Evolutionary conservation across 176 grass and related monocot genomes (phyloP), one percentile per base, ranked within the genome.

Genomic region (Alloteropsis semialata): DNA sequence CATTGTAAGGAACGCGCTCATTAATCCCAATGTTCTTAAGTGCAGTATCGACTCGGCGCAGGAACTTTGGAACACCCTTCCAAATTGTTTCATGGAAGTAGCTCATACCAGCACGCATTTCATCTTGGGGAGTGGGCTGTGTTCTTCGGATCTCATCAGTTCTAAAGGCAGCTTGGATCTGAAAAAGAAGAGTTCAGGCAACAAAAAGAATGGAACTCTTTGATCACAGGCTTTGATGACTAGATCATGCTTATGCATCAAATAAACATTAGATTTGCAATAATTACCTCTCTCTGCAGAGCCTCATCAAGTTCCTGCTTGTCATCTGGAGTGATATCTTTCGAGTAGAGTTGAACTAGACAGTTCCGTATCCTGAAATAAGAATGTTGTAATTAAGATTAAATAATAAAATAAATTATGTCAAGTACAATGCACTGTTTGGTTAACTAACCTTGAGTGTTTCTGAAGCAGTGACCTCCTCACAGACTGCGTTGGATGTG

Each of bases 121-220:
- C 87, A 67, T 88, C 81, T 69, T 88, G 87, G 14, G 87, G 87
- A 74, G 81, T 88, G 38, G 87, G 87, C 71, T 81, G 81, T 8
- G 75, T 84, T 66, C 87, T 84, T 74, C 75, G 46, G 45, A 88
- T 84, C 41, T 88, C 87, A 74, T 88, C 87, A 79, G 87, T 88
- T 66, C 87, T 84, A n/a, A 84, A 84, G 43, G 87, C 87, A 66
- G 81, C 87, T 74, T 88, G 87, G 50, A 88, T 88, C 87, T 88
- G 73, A 53, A 79, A 49, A 75, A n/a, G n/a, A n/a, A n/a, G n/a
- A n/a, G n/a, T n/a, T n/a, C n/a, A n/a, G n/a, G n/a, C n/a, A n/a
- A n/a, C n/a, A n/a, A n/a, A n/a, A n/a, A n/a, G n/a, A n/a, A n/a
- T n/a, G n/a, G n/a, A n/a, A n/a, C n/a, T n/a, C n/a, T n/a, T n/a